Evolutionary conservation across 2,329 filamentous ascomycete genomes (phyloP), one percentile per base, ranked within the genome.

Genomic region (Teratosphaeria destructans): DNA sequence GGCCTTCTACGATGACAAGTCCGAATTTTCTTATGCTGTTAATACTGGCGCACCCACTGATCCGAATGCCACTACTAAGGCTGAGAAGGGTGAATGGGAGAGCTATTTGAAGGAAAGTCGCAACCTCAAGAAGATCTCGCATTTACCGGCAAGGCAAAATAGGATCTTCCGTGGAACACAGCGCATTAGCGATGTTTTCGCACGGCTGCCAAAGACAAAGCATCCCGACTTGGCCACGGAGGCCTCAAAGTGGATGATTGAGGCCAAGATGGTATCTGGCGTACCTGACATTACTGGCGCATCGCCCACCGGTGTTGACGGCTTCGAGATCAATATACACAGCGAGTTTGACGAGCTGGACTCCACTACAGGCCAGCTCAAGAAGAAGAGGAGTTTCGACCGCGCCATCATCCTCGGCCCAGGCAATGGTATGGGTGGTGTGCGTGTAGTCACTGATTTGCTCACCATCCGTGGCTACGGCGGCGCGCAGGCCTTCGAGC

Each of bases 271-370:
- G 16, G 78, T 92, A 37, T 82, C 86, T 1, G 85, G 86, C 37
- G 79, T 95, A 27, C 81, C 82, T 2, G 90, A 95, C 66, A 85
- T 85, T 2, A 81, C 80, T 12, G 84, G 85, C 1, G 75, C 86
- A 63, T 86, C 80, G 62, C 71, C 76, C 0, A 76, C 77, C 23
- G 89, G 89, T 4, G 89, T 93, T 23, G 88, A 89, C 63, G 90
- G 90, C 7, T 82, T 95, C 64, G 81, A 89, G 56, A 82, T 95
- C 65, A 86, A 82, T 7, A 81, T 93, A n/a, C 88, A 94, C 67
- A 89, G 90, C 63, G 88, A 93, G 68, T 95, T 90, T 61, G 85
- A 93, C 55, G 91, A 96, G 70, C 77, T 86, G 19, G 83, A 88
- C 65, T 72, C 76, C 3, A 73, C 74, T 16, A 81, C 79, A 26